Conservation (phyloP, 2,329 filamentous ascomycete species). For the Penicillium sp. region DNA sequence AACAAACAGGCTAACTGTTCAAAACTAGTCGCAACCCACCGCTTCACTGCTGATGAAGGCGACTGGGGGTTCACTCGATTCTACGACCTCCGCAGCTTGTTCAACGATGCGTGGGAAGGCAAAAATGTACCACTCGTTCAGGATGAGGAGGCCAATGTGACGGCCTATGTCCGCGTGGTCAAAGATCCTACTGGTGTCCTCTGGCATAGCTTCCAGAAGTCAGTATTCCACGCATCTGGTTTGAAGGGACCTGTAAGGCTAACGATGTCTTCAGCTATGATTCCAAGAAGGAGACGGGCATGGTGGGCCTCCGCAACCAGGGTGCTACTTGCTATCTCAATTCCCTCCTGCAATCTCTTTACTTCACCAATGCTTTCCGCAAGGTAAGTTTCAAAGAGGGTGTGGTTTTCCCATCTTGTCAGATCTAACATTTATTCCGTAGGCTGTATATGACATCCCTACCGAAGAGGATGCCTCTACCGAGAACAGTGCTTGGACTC, state of each 20-base stretch:
- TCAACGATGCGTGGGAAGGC: conserved; percentile 75
- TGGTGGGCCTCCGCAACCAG: conserved; percentile 94
- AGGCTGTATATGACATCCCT: conserved; percentile 96
- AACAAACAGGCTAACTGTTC: not conserved
- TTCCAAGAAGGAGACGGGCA: conserved; percentile 98
- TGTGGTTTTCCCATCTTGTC: not conserved
- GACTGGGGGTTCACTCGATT: conserved; percentile 99
- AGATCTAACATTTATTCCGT: conserved; percentile 4
- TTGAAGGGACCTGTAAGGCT: not conserved
- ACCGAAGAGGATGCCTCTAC: conserved; percentile 81
- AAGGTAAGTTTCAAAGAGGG: conserved; percentile 63
- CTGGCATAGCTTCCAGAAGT: conserved; percentile 54
- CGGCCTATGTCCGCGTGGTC: conserved; percentile 53
- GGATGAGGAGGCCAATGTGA: conserved; percentile 52
- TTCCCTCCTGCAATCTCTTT: conserved; percentile 79
- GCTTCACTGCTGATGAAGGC: conserved; percentile 93
- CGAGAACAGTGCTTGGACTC: conserved; percentile 86
- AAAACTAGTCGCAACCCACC: conserved; percentile 71
- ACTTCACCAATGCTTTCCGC: conserved; percentile 89
- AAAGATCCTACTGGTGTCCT: conserved; percentile 55
- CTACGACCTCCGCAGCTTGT: conserved; percentile 82
- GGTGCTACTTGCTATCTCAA: conserved; percentile 91
- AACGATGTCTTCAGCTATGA: conserved; percentile 67
- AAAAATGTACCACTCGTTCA: conserved; percentile 59
- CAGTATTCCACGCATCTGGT: conserved; percentile 16